Conservation (phyloP, 140 eudicot genomes). For the Stevia rebaudiana region DNA sequence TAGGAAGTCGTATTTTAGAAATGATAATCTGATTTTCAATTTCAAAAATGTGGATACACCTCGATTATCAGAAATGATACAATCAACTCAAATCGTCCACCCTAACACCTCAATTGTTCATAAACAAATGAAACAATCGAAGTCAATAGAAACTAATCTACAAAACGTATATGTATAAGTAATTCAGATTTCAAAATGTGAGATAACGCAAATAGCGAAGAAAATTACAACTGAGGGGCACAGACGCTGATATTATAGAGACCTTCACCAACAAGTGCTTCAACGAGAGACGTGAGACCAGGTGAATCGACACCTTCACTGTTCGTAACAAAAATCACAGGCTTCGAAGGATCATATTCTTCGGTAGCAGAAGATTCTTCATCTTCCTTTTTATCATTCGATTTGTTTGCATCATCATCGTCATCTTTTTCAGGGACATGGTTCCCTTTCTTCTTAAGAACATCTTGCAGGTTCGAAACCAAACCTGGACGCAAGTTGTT, state of each 20-base stretch:
- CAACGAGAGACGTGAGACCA: slow-evolving; percentile 55
- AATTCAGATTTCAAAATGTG: background rate
- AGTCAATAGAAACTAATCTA: background rate
- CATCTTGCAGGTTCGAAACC: slow-evolving; percentile 75
- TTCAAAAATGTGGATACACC: background rate
- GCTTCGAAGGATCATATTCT: slow-evolving; percentile 38
- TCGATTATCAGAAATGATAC: no score
- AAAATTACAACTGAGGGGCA: slow-evolving; percentile 74
- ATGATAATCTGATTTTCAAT: background rate
- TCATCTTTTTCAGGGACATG: slow-evolving; percentile 16
- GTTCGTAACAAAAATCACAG: slow-evolving; percentile 72
- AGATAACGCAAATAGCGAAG: background rate
- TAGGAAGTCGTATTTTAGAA: background rate
- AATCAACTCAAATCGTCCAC: background rate
- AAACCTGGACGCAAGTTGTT: slow-evolving; percentile 72
- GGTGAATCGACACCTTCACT: slow-evolving; percentile 83
- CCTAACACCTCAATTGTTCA: background rate
- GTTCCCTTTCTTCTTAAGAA: slow-evolving; percentile 45
- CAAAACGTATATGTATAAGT: background rate
- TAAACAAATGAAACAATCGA: background rate
- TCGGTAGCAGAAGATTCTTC: slow-evolving; percentile 23
- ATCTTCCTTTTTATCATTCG: slow-evolving; percentile 17
- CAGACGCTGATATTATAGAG: slow-evolving; percentile 70
- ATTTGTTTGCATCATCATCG: background rate
- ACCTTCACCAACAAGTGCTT: slow-evolving; percentile 59